Base-by-base conservation (phyloP, 257 asterid species). In the Phtheirospermum japonicum region DNA sequence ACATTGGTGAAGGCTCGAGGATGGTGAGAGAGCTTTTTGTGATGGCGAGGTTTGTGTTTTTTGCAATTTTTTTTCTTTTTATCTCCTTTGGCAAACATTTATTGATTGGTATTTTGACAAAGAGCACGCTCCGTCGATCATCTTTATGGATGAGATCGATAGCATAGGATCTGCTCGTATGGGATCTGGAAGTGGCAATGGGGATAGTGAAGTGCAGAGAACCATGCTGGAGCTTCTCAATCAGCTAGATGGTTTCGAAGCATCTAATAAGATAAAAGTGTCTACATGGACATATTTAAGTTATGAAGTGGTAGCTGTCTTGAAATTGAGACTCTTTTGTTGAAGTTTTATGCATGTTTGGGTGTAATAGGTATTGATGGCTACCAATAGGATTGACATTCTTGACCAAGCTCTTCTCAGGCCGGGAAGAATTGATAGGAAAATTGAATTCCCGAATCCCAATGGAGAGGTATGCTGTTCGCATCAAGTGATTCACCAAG, bases 21-120 rank as follows among this genome's bases (percentile, higher is more conserved):
- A 84, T 84, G 92, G 88, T 84, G 70, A 76, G 93, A 70, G 93
- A 85, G 53, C 88, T 85, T 66, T 85, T 85, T 72, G 93, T 82
- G 53, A 85, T 85, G 89, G 93, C 89, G 72, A 80, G 93, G 93
- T 82, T 58, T 14, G 84, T 48, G 7, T 45, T 1, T 36, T 49
- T 63, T 0, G 14, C n/a, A n/a, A n/a, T n/a, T n/a, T n/a, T n/a
- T n/a, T n/a, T n/a, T n/a, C n/a, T n/a, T n/a, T n/a, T n/a, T n/a
- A n/a, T n/a, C n/a, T n/a, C n/a, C n/a, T n/a, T n/a, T n/a, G n/a
- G n/a, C n/a, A n/a, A n/a, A n/a, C n/a, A 7, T 17, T n/a, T 34
- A 57, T 2, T 39, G 37, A n/a, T 30, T 53, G 49, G 19, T 57
- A 67, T 62, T 9, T 67, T 31, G 57, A 31, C 84, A 83, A 86